These are phyloP conservation scores for Chaetomium strumarium DNA, from an alignment of 2,329 filamentous ascomycete genomes.

Conservation along the genomic window DNA sequence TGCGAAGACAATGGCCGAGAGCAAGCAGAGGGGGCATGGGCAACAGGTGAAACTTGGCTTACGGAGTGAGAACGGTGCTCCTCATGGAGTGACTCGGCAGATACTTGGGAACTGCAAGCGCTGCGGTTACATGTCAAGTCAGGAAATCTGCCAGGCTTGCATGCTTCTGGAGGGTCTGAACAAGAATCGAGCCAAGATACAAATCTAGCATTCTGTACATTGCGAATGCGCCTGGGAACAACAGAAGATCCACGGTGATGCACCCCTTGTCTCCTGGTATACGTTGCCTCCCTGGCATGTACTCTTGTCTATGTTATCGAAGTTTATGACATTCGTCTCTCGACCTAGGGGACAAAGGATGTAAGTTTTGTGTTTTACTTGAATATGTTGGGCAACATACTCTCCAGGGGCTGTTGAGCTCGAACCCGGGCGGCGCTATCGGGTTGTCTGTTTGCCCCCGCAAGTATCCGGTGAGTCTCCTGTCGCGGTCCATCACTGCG, in stretches of 20 bases:
- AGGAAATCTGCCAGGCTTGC: conserved; percentile 90
- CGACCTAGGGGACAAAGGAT: conserved; percentile 37
- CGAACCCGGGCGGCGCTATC: conserved; percentile 53
- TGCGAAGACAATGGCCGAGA: conserved; percentile 37
- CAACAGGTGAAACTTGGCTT: conserved; percentile 25
- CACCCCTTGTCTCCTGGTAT: not conserved
- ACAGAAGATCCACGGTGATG: not conserved
- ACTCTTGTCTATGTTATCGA: conserved; percentile 4
- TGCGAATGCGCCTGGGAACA: conserved; percentile 10
- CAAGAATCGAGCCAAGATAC: conserved; percentile 61
- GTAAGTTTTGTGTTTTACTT: conserved; percentile 8
- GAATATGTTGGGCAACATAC: conserved; percentile 43
- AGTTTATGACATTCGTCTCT: conserved; percentile 45
- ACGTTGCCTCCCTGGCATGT: not conserved
- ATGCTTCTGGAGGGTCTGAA: conserved; percentile 84
- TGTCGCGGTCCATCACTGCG: conserved; percentile 60
- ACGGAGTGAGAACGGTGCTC: conserved; percentile 18
- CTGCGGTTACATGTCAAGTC: conserved; percentile 94
- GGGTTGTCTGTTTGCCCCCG: conserved; percentile 53
- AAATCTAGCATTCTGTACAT: conserved; percentile 36
- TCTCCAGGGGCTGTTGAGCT: conserved; percentile 59
- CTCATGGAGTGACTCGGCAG: conserved; percentile 40
- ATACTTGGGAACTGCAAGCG: conserved; percentile 75
- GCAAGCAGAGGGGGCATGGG: conserved; percentile 27
- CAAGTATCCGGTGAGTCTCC: conserved; percentile 52